Percentiles rank a stretch among this genome's conserved stretches.
Evolutionary conservation across 2,329 filamentous ascomycete species (phyloP).

Genomic region (Hymenoscyphus salicellus): DNA sequence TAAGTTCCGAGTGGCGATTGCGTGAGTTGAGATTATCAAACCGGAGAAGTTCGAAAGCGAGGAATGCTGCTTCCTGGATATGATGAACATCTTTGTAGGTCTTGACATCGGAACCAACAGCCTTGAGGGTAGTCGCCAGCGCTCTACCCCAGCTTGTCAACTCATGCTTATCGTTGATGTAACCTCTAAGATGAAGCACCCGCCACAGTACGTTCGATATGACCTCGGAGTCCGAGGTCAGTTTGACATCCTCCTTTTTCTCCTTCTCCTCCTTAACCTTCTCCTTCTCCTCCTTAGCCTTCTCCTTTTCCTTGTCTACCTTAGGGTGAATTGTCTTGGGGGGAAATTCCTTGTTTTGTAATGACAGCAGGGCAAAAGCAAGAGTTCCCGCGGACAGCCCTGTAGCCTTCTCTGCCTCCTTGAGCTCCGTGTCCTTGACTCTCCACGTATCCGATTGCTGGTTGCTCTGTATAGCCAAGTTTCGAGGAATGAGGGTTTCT

Average conservation of each 20-base stretch:
- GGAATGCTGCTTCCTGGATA: constrained; percentile 73
- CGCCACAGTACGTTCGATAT: constrained; percentile 76
- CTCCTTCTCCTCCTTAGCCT: too few species aligned
- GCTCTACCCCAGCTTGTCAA: constrained; percentile 83
- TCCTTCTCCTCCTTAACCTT: constrained; percentile 32
- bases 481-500: constrained; percentile 64
- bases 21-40: constrained; percentile 74
- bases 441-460: constrained; percentile 62
- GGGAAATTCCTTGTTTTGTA: constrained; percentile 68
- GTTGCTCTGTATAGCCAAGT: constrained; percentile 43
- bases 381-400: constrained; percentile 45
- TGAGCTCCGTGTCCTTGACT: constrained; percentile 56
- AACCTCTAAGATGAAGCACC: constrained; percentile 84
- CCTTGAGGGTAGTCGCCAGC: constrained; percentile 65
- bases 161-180: constrained; percentile 73
- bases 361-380: constrained; percentile 61
- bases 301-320: neutral
- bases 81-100: constrained; percentile 41
- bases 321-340: constrained; percentile 57
- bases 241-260: constrained; percentile 31
- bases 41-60: constrained; percentile 82
- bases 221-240: constrained; percentile 66
- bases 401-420: constrained; percentile 44
- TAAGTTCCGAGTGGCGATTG: constrained; percentile 53
- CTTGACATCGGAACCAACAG: constrained; percentile 54